Evolutionary conservation across 208 protist species (phyloP), one percentile per base, ranked within the genome.

Genomic region (Trypanosoma conorhini): DNA sequence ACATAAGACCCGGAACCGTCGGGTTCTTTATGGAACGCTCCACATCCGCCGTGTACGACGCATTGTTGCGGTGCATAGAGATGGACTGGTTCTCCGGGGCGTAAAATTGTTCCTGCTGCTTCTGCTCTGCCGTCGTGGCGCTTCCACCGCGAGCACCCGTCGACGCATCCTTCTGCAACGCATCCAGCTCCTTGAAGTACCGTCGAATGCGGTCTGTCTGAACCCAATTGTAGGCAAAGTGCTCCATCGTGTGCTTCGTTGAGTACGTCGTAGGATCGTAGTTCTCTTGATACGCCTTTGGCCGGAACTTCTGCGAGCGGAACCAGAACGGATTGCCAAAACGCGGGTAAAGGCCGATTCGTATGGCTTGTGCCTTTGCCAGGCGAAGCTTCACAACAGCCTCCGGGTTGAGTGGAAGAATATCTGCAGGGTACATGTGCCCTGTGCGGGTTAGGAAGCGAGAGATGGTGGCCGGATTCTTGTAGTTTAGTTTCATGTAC

Each of bases 401-500:
- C 79, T 93, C 92, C 4, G 92, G 87, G 71, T 95, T 85, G 42
- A 97, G 50, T 5, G 88, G 88, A 72, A 94, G 78, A 77, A 95
- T 93, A 59, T 94, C 87, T 62, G 89, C 82, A 40, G 92, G 81
- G 76, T 95, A 97, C 81, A 93, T 92, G 80, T 94, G 89, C 0
- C 92, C 92, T 5, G 89, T 93, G 57, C 89, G 87, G 10, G 89
- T 95, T 26, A 95, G 76, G 72, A 95, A 97, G 55, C 87, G 89
- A 1, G 86, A 94, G 44, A 97, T 91, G 56, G 88, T 94, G 30
- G 87, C 87, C 0, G 92, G 92, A 72, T 97, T 97, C 70, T 97
- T 97, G 80, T 97, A 94, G 75, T 97, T 94, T 17, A 97, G 80
- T 79, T 97, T 97, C 92, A 97, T 97, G 77, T 95, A 97, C 59